Evolutionary conservation across 306 rosid species (phyloP).

Genomic region (Morella rubra): DNA sequence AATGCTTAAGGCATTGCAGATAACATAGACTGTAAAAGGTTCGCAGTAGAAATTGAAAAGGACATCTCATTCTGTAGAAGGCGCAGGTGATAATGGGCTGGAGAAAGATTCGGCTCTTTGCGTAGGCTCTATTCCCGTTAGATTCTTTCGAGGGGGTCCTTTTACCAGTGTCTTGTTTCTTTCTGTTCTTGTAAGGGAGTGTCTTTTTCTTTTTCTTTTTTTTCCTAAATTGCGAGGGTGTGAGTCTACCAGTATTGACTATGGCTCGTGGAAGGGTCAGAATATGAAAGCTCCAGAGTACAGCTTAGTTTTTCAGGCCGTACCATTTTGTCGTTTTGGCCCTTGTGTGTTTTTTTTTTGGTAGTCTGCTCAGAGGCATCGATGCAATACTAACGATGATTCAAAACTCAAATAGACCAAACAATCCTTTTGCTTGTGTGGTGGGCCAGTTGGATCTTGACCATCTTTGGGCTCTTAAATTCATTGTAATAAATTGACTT

Average conservation of each 20-base stretch:
- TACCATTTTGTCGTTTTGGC: conserved; percentile 23
- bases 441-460: conserved; percentile 22
- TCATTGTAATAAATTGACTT: not conserved
- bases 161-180: conserved; percentile 25
- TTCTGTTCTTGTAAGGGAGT: conserved; percentile 29
- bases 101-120: conserved; percentile 11
- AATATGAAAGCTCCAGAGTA: conserved; percentile 31
- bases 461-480: not conserved
- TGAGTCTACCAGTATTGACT: conserved; percentile 45
- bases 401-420: conserved; percentile 30
- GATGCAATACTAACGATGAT: not conserved
- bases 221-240: no score
- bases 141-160: conserved; percentile 44
- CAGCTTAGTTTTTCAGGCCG: conserved; percentile 39
- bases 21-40: not conserved
- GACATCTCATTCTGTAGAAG: conserved; percentile 18
- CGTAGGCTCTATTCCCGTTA: conserved; percentile 41
- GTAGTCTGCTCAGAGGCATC: not conserved
- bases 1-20: not conserved
- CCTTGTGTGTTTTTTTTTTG: not conserved
- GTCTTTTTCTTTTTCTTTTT: no score
- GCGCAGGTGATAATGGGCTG: conserved; percentile 21
- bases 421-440: conserved; percentile 26
- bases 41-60: conserved; percentile 13
- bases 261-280: conserved; percentile 14